Conservation (phyloP, 1,284 basidiomycete species). For the Ceratobasidium sp. region DNA sequence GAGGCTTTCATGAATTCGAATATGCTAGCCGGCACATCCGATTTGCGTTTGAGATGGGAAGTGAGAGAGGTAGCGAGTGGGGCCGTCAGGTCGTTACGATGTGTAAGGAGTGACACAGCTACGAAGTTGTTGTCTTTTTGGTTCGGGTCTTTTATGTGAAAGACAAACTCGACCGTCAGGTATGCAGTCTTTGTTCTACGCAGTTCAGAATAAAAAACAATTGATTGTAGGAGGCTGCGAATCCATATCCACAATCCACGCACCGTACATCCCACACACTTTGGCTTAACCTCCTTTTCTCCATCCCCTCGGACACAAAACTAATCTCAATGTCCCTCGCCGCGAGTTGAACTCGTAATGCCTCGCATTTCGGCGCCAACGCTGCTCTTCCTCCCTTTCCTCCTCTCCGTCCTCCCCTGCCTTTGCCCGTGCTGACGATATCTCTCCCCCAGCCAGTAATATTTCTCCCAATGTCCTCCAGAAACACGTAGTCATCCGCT, state of each 20-base stretch:
- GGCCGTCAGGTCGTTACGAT: constrained; percentile 68
- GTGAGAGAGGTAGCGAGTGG: constrained; percentile 58
- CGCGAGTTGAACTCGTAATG: constrained; percentile 75
- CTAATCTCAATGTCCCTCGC: constrained; percentile 78
- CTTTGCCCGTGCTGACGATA: constrained; percentile 69
- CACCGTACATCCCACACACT: constrained; percentile 86
- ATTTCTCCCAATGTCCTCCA: constrained; percentile 83
- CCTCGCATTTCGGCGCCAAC: constrained; percentile 60
- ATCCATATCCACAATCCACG: constrained; percentile 54
- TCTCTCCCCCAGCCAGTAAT: constrained; percentile 79
- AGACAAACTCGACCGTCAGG: constrained; percentile 79
- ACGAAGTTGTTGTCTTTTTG: constrained; percentile 56
- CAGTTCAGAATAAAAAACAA: background rate
- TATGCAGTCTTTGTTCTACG: constrained; percentile 74
- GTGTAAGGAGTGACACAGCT: constrained; percentile 68
- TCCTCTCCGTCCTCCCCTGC: constrained; percentile 54
- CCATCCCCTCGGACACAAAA: constrained; percentile 86
- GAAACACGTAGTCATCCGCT: constrained; percentile 86
- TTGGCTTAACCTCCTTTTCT: constrained; percentile 78
- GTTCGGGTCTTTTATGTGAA: constrained; percentile 64
- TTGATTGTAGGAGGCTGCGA: constrained; percentile 39
- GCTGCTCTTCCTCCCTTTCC: constrained; percentile 51
- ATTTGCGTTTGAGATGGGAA: constrained; percentile 40
- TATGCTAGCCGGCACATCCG: constrained; percentile 11
- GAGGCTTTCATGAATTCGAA: constrained; percentile 61